Evolutionary conservation across 345 rosid genomes (phyloP).

Genomic region (Populus davidiana): DNA sequence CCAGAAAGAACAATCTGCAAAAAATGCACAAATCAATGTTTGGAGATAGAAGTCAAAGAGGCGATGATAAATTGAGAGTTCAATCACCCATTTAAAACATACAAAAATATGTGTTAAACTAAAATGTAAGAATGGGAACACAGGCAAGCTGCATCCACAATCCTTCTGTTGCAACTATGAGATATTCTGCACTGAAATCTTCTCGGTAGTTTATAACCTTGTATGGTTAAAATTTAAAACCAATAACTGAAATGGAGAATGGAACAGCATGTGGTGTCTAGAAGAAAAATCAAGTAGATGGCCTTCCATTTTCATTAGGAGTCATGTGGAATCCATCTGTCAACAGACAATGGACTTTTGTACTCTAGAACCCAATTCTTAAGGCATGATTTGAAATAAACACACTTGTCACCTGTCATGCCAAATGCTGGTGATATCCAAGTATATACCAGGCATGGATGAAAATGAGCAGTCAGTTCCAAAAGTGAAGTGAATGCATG

Average conservation of each 20-base stretch:
- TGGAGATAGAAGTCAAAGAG: background rate
- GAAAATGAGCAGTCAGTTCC: background rate
- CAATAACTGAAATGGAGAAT: background rate
- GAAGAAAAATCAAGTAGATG: background rate
- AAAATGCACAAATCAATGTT: background rate
- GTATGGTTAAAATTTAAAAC: background rate
- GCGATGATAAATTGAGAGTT: background rate
- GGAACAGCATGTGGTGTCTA: background rate
- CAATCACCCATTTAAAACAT: background rate
- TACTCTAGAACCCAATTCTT: background rate
- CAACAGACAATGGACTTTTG: background rate
- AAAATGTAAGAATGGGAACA: background rate
- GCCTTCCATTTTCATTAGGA: background rate
- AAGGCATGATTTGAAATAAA: background rate
- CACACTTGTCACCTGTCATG: background rate
- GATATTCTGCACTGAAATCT: background rate
- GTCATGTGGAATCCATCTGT: background rate
- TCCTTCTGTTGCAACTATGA: background rate
- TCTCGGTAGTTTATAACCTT: background rate
- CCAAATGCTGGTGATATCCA: background rate
- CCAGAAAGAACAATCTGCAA: conserved; percentile 92
- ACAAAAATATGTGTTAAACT: background rate
- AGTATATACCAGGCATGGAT: background rate
- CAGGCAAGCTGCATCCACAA: background rate
- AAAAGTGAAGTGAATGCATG: background rate